phyloP scores from a whole-genome alignment of 306 rosid species.

The Morella rubra region DNA sequence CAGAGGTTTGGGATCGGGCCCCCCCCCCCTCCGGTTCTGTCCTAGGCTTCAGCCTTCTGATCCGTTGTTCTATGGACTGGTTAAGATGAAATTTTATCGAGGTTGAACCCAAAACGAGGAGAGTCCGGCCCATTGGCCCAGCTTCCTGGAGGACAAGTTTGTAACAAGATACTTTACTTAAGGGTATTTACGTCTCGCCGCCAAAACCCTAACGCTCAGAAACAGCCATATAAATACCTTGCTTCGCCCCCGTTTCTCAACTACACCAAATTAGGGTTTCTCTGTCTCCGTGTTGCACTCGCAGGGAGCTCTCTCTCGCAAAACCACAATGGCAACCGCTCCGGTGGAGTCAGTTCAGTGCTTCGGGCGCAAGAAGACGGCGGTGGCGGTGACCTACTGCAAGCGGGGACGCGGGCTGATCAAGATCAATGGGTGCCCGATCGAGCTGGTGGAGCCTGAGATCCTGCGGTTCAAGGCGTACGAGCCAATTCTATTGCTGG shows the following conservation, averaged over 20 bases:
- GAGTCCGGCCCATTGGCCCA: too few relatives aligned
- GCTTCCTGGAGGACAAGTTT: too few relatives aligned
- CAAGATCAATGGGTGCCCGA: slow-evolving; percentile 85
- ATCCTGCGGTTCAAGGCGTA: slow-evolving; percentile 80
- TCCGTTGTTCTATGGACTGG: too few relatives aligned
- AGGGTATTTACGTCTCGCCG: not conserved
- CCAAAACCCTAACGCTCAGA: slow-evolving; percentile 16
- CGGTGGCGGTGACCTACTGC: slow-evolving; percentile 88
- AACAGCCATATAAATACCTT: slow-evolving; percentile 12
- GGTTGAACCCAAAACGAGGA: too few relatives aligned
- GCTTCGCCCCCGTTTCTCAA: not conserved
- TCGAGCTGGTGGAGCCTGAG: slow-evolving; percentile 77
- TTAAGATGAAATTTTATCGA: too few relatives aligned
- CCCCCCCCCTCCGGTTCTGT: too few relatives aligned
- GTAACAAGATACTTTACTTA: not conserved
- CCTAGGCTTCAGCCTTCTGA: too few relatives aligned
- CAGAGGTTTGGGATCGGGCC: too few relatives aligned
- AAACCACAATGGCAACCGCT: not conserved
- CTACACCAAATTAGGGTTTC: not conserved
- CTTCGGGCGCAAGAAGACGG: slow-evolving; percentile 87
- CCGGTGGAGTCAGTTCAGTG: slow-evolving; percentile 66
- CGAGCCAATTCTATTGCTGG: slow-evolving; percentile 75
- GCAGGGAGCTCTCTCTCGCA: not conserved
- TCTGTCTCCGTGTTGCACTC: slow-evolving; percentile 21
- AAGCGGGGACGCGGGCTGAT: slow-evolving; percentile 78